Evolutionary conservation across 352 stramenopile genomes (phyloP), one percentile per base, ranked within the genome.

Genomic region (Pythium phragmiticola): DNA sequence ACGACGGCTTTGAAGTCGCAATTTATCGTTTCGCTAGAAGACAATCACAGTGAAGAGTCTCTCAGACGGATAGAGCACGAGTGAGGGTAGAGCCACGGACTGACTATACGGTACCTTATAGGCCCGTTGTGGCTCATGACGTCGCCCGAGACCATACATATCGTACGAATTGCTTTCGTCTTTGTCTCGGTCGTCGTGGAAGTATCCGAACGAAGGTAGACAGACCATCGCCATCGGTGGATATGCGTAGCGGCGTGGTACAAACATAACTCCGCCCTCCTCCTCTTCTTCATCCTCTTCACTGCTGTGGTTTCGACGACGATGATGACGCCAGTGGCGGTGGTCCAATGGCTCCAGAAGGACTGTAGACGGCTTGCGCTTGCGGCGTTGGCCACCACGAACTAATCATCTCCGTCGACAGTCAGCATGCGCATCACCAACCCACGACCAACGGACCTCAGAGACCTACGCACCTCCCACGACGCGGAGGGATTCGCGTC

Each of bases 211-310:
- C n/a, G 58, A 48, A 9, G 58, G 48, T 16, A 65, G 30, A n/a
- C 41, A 65, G 23, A 65, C 34, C 58, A 65, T 53, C 11, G 58
- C 37, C 48, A 65, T 65, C 16, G 48, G 58, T 28, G 28, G 48
- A 52, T 65, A 58, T 17, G 17, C 7, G n/a, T 16, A 33, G 41
- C 12, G 37, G 3, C 0, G 6, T 19, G 23, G 3, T 1, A 19
- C 11, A 16, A 52, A 34, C 11, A 12, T 23, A 2, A 48, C 45
- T 14, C 7, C 21, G 7, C 33, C n/a, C 7, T 37, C 47, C 8
- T 42, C 19, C 1, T 45, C n/a, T 19, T 23, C 57, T 21, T 61
- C 62, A 19, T 67, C 59, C 12, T 63, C 56, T 3, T 59, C 49
- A 11, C 66, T 67, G 19, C 59, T 65, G 42, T 60, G 60, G 34